phyloP scores from a whole-genome alignment of 192 early-diverging fungal genomes.

The Mortierella hygrophila region DNA sequence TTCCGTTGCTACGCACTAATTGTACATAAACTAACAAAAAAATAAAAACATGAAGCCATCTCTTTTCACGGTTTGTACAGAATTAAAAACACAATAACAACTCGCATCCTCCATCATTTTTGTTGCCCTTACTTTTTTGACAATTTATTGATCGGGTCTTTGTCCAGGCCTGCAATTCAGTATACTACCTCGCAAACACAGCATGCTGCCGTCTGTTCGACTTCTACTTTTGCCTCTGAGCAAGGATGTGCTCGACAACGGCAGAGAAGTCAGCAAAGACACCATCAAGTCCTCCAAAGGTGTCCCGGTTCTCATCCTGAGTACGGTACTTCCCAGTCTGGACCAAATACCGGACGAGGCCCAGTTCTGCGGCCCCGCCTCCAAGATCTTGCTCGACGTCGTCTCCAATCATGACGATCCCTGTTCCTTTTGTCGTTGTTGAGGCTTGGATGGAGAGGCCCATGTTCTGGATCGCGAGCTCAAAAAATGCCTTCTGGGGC shows the following conservation, averaged over 20 bases:
- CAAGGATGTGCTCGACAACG: slow-evolving; percentile 72
- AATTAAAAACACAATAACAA: not conserved
- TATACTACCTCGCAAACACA: too few relatives aligned
- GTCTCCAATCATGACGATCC: slow-evolving; percentile 90
- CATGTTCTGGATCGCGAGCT: slow-evolving; percentile 82
- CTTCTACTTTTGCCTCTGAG: not conserved
- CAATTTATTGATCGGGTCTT: too few relatives aligned
- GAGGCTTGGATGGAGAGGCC: not conserved
- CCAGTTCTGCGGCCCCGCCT: slow-evolving; percentile 80
- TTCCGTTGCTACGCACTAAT: not conserved
- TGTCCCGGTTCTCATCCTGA: slow-evolving; percentile 74
- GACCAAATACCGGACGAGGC: slow-evolving; percentile 73
- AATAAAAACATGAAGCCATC: not conserved
- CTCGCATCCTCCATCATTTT: not conserved
- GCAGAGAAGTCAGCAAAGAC: slow-evolving; percentile 76
- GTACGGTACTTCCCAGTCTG: slow-evolving; percentile 87
- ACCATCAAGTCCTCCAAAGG: slow-evolving; percentile 58
- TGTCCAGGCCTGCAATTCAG: too few relatives aligned
- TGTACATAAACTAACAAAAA: slow-evolving; percentile 22
- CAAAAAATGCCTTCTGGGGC: slow-evolving; percentile 81
- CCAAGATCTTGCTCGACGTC: slow-evolving; percentile 87
- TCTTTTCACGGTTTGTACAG: not conserved
- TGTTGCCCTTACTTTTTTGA: not conserved
- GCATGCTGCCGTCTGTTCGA: not conserved
- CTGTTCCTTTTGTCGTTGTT: not conserved